Conservation (phyloP, 768 basidiomycete genomes). For the Kwoniella bestiolae region DNA sequence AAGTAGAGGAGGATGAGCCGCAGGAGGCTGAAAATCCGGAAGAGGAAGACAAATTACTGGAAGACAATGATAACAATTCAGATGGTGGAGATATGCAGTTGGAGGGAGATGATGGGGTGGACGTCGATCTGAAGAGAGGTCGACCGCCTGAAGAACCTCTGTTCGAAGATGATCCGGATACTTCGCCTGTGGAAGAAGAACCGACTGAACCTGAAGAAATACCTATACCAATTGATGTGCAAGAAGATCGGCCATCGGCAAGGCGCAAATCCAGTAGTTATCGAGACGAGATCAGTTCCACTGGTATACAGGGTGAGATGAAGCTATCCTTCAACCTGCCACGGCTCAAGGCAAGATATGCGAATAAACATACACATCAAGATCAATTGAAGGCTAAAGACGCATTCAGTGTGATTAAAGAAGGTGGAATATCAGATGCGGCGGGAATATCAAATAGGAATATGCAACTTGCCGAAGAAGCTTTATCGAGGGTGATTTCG, state of each 20-base stretch:
- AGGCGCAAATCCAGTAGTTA: conserved; percentile 20
- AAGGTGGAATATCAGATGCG: conserved; percentile 33
- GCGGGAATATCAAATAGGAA: conserved; percentile 58
- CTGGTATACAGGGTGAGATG: conserved; percentile 35
- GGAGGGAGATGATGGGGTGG: neutral
- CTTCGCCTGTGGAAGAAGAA: conserved; percentile 21
- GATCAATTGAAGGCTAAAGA: conserved; percentile 17
- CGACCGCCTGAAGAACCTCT: conserved; percentile 38
- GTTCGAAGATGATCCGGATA: conserved; percentile 35
- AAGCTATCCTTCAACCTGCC: conserved; percentile 58
- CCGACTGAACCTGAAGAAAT: neutral
- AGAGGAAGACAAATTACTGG: neutral
- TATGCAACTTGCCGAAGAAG: conserved; percentile 65
- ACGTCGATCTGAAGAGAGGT: neutral
- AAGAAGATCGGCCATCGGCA: neutral
- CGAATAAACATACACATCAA: conserved; percentile 21
- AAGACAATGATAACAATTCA: neutral
- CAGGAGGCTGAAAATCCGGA: neutral
- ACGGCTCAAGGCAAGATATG: conserved; percentile 43
- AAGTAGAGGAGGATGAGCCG: neutral
- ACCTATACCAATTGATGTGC: neutral
- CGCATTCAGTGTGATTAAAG: conserved; percentile 38
- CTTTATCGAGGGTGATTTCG: conserved; percentile 79
- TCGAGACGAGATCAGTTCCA: conserved; percentile 40
- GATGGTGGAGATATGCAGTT: neutral